These are phyloP conservation scores for Cercophora scortea DNA, from an alignment of 495 filamentous ascomycete species.

Conservation along the genomic window DNA sequence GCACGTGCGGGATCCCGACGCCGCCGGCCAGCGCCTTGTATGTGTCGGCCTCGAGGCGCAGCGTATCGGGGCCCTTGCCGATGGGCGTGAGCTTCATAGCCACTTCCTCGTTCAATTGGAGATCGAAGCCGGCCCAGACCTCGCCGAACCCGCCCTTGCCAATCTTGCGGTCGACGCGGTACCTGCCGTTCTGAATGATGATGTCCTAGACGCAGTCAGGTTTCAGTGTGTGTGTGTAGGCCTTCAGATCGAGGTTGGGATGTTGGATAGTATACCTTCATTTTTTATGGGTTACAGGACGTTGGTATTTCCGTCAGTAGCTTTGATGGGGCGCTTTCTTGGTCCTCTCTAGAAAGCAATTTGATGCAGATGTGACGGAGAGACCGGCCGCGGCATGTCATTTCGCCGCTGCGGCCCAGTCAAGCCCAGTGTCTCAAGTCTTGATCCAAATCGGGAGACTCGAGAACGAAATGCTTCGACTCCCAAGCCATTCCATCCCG, in stretches of 20 bases:
- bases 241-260: too few species aligned
- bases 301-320: background rate
- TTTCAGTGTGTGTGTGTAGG: background rate
- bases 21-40: conserved; percentile 14
- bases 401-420: too few species aligned
- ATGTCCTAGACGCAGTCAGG: conserved; percentile 1
- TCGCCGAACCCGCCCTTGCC: conserved; percentile 22
- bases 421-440: too few species aligned
- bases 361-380: too few species aligned
- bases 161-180: conserved; percentile 18
- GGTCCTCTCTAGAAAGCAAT: too few species aligned
- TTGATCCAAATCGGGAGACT: too few species aligned
- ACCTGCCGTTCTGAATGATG: conserved; percentile 12
- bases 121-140: conserved; percentile 20
- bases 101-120: conserved; percentile 17
- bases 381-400: too few species aligned
- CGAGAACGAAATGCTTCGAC: too few species aligned
- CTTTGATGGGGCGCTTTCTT: too few species aligned
- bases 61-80: conserved; percentile 3
- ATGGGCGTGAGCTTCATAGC: conserved; percentile 20
- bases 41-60: conserved; percentile 13
- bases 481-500: too few species aligned
- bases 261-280: too few species aligned
- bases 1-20: conserved; percentile 22
- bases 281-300: conserved; percentile 1